phyloP scores from a whole-genome alignment of 176 grass and related monocot genomes.

The Rhynchospora pubera region DNA sequence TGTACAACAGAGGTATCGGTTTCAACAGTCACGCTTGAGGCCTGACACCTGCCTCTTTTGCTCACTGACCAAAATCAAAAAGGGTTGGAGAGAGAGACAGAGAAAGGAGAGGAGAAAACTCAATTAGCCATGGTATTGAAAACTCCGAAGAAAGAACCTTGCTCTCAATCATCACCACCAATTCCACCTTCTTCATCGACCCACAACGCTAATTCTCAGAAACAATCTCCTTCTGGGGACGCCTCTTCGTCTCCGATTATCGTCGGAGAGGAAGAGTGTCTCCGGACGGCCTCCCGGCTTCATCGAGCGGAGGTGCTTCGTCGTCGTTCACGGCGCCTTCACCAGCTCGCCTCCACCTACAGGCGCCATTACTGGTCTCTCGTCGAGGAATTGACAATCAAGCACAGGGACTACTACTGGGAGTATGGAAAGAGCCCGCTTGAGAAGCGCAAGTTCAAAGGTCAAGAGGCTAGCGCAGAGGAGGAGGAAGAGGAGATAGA shows the following conservation, averaged over 20 bases:
- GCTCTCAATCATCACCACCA: background rate
- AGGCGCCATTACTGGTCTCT: slow-evolving; percentile 32
- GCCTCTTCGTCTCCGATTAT: background rate
- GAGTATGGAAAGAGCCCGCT: slow-evolving; percentile 32
- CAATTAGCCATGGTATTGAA: slow-evolving; percentile 9
- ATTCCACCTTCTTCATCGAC: background rate
- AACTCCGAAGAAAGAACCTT: slow-evolving; percentile 9
- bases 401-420: slow-evolving; percentile 48
- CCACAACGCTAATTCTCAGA: background rate
- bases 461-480: background rate
- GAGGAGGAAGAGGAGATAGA: background rate
- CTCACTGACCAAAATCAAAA: background rate
- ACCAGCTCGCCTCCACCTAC: slow-evolving; percentile 16
- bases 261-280: slow-evolving; percentile 21
- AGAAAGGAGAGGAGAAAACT: background rate
- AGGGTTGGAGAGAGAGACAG: background rate
- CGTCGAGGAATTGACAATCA: slow-evolving; percentile 29
- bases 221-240: background rate
- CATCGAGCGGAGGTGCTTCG: slow-evolving; percentile 33
- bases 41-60: slow-evolving; percentile 1
- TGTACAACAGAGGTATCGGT: background rate
- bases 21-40: background rate
- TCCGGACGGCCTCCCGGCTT: slow-evolving; percentile 2
- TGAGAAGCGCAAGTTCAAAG: slow-evolving; percentile 9
- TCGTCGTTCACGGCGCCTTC: slow-evolving; percentile 20